Base-by-base conservation (phyloP, 2,329 filamentous ascomycete species). In the Magnaporthales sp. region DNA sequence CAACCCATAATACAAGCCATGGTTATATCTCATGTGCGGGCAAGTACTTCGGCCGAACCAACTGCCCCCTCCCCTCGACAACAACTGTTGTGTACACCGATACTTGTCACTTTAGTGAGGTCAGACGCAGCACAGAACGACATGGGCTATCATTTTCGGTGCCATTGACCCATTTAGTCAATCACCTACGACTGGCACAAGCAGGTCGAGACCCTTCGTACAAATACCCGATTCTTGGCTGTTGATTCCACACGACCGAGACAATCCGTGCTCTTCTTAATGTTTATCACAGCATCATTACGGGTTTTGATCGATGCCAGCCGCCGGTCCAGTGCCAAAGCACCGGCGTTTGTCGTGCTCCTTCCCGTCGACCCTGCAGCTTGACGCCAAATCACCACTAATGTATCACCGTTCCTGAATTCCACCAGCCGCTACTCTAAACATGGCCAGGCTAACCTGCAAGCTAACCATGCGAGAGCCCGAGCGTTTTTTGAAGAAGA, bases 321-420 rank as follows among this genome's bases (percentile, higher is more conserved):
- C 24, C 56, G 15, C 26, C 24, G 26, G 24, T 26, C 24, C n/a
- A 60, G 26, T 26, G 13, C 24, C 11, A 26, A 64, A 56, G 63
- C 63, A 51, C 63, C n/a, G 32, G 63, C 26, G 63, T 64, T 54
- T 54, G 63, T 64, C 27, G 30, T 38, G 62, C 27, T 30, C 24
- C 29, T 32, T 63, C 63, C 32, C 63, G 24, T 51, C 32, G 32
- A 51, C 32, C 62, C 62, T 54, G 38, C 32, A 29, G 10, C 24
- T 60, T 60, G 56, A 27, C 22, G 56, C 56, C 56, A 60, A 58
- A 13, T 60, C 2, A 60, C 26, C 56, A 27, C 56, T 60, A 60
- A 60, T 29, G 56, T 60, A 60, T 60, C 56, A 60, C 56, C 56
- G 56, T 60, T 60, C 24, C 22, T 58, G 54, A 26, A 7, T 22